These are phyloP conservation scores for Neospermospora avenae DNA, from an alignment of 2,329 filamentous ascomycete species.

Conservation along the genomic window DNA sequence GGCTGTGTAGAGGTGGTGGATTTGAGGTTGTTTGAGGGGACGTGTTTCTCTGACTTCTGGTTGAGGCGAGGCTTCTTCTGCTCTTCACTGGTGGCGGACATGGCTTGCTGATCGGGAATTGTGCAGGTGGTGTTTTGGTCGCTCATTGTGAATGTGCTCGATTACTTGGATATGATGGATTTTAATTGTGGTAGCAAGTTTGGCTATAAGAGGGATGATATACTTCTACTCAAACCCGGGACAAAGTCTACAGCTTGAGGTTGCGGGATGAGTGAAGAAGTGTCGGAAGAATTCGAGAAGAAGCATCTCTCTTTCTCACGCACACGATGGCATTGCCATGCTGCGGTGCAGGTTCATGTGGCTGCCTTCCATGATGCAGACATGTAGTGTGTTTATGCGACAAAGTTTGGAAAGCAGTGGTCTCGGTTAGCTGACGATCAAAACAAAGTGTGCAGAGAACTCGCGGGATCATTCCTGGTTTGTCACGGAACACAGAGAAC, in stretches of 20 bases:
- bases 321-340: background rate
- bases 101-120: too few species aligned
- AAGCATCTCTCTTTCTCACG: background rate
- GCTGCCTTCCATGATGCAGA: too few species aligned
- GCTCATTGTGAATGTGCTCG: too few species aligned
- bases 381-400: background rate
- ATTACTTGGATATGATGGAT: too few species aligned
- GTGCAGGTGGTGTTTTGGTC: too few species aligned
- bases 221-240: background rate
- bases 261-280: background rate
- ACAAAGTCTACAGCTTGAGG: background rate
- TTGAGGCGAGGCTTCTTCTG: too few species aligned
- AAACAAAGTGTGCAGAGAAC: background rate
- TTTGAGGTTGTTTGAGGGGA: too few species aligned
- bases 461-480: background rate
- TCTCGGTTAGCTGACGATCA: background rate
- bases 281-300: background rate
- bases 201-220: background rate
- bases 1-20: too few species aligned
- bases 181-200: background rate
- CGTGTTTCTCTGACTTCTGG: too few species aligned
- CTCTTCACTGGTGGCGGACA: too few species aligned
- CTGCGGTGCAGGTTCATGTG: background rate
- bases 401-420: background rate
- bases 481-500: background rate